phyloP scores from a whole-genome alignment of 2,329 filamentous ascomycete species.

The Lachnellula occidentalis region DNA sequence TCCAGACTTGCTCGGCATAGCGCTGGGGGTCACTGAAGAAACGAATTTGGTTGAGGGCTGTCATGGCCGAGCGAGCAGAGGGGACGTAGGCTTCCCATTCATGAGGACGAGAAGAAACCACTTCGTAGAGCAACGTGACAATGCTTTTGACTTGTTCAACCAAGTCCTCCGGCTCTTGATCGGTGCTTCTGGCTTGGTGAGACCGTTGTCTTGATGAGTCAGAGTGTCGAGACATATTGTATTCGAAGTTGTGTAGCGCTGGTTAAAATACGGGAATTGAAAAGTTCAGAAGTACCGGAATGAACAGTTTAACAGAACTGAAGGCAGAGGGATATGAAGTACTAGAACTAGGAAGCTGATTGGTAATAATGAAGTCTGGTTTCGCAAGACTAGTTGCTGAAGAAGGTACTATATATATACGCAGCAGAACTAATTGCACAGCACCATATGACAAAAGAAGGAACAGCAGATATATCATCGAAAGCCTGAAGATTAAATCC shows the following conservation, averaged over 20 bases:
- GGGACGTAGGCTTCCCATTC: constrained; percentile 32
- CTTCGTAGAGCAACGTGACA: constrained; percentile 23
- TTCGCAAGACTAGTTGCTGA: background rate
- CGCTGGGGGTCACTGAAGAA: constrained; percentile 34
- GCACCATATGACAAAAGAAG: background rate
- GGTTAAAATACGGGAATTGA: background rate
- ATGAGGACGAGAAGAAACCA: constrained; percentile 19
- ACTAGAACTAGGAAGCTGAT: background rate
- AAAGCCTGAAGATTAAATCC: background rate
- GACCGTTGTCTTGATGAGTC: constrained; percentile 20
- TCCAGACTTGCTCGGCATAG: constrained; percentile 36
- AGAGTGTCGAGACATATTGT: constrained; percentile 19
- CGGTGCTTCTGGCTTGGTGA: constrained; percentile 14
- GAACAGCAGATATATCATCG: background rate
- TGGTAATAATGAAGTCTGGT: background rate
- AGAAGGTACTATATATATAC: background rate
- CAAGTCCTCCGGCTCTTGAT: constrained; percentile 19
- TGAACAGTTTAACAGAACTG: background rate
- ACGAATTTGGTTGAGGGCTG: constrained; percentile 34
- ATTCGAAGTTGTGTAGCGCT: background rate
- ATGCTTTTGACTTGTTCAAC: constrained; percentile 27
- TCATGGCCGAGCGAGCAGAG: constrained; percentile 35
- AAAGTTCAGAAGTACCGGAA: background rate
- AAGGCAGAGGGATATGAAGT: background rate
- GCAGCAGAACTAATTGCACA: background rate